Evolutionary conservation across 1,139 yeast genomes (phyloP), one percentile per base, ranked within the genome.

Genomic region (Arxiozyma bovina): DNA sequence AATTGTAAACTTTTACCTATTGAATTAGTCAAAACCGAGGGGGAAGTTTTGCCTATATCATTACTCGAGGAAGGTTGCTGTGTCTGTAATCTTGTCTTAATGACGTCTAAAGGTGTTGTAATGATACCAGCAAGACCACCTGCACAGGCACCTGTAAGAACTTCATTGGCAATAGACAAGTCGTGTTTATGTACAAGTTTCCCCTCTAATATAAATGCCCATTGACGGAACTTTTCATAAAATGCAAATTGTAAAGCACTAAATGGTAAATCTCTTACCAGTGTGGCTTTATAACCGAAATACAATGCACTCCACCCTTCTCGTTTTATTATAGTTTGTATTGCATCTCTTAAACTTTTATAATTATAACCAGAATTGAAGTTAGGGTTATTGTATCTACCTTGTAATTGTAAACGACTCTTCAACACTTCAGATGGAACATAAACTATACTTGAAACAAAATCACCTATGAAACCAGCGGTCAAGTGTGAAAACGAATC

Each of bases 351-450:
- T 58, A 85, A 71, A 7, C 89, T 87, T 53, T 75, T 77, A 69
- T 93, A 93, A 67, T 93, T 93, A 70, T 93, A 93, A 0, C 96
- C 97, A 15, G 89, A 88, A 50, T 76, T 70, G 58, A 91, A 90
- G 68, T 77, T 76, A 0, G 87, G 87, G 68, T 91, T 93, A 70
- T 90, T 88, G 70, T 80, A 78, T 51, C 83, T 77, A 0, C 99
- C 99, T 71, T 93, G 99, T 53, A 93, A 74, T 72, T 93, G 99
- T 51, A 93, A 72, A 63, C 99, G 77, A 8, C 99, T 90, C 69
- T 94, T 93, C 56, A 93, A 73, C n/a, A 93, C 98, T 68, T 93
- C 99, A 41, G 93, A 83, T 2, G 99, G 99, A n/a, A 93, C 99
- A 64, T 93, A 93, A 49, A 89, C 84, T n/a, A 93, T 73, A 65